phyloP scores from a whole-genome alignment of 306 rosid species.

The Vigna mungo region DNA sequence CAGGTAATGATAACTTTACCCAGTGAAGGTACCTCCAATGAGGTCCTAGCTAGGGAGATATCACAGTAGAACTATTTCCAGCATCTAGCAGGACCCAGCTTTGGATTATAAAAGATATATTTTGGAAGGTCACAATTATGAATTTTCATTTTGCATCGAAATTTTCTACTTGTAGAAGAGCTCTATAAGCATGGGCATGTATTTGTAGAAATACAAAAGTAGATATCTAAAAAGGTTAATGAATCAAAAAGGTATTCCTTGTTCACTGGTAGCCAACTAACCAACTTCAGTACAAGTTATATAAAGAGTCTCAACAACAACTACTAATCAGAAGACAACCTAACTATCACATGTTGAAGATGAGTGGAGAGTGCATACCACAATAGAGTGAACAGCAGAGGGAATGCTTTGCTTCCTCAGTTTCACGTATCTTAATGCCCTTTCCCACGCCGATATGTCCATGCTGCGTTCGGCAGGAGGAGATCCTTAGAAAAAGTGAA shows the following conservation, averaged over 20 bases:
- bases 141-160: not conserved
- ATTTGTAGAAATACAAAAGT: conserved; percentile 23
- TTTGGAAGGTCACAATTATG: not conserved
- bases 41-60: conserved; percentile 31
- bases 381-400: conserved; percentile 93
- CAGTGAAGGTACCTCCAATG: conserved; percentile 24
- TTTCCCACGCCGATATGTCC: conserved; percentile 92
- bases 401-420: conserved; percentile 71
- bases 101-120: not conserved
- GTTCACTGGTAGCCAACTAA: conserved; percentile 28
- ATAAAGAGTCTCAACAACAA: conserved; percentile 21
- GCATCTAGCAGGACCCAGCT: conserved; percentile 8
- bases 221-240: conserved; percentile 27
- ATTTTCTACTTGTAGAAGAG: not conserved
- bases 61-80: conserved; percentile 37
- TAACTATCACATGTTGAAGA: conserved; percentile 38
- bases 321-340: conserved; percentile 40
- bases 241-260: conserved; percentile 25
- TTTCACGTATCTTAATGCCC: conserved; percentile 76
- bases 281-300: conserved; percentile 28
- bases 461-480: conserved; percentile 99
- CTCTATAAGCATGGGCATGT: conserved; percentile 13
- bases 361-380: conserved; percentile 64
- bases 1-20: conserved; percentile 23
- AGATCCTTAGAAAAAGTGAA: conserved; percentile 98